Base-by-base conservation (phyloP, 2,329 filamentous ascomycete genomes). In the Neobulgaria alba region DNA sequence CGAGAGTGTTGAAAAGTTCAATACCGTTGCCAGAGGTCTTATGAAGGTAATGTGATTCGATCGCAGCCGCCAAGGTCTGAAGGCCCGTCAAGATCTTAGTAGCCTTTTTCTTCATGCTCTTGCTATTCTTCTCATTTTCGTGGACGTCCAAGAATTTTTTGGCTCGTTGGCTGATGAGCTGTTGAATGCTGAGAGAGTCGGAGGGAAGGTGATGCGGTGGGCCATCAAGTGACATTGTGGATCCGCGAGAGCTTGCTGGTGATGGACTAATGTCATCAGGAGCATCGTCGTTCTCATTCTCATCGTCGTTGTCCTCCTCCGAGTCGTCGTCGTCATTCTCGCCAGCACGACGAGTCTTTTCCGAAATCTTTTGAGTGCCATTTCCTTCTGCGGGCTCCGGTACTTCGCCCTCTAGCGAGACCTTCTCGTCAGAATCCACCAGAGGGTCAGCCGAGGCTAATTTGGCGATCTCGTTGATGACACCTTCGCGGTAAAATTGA, bases 401-500 rank as follows among this genome's bases (percentile, higher is more conserved):
- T 3, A 31, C 38, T 26, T 36, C 36, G 18, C 48, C 31, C 21
- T 54, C 51, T 17, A 46, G 37, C 7, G 48, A 39, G 10, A 45
- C 45, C 19, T 45, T n/a, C 9, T 55, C 51, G 7, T 7, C 12
- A 26, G 23, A 7, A 26, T 7, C 12, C 16, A 52, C 47, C 2
- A 36, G 26, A 9, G 51, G 36, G 19, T 50, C 42, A 23, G 31
- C 29, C 41, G 71, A 71, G 1, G 87, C 82, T 21, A 98, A 68
- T 57, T 88, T 90, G 20, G 79, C 73, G 38, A 98, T 93, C 60
- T 98, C 90, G 2, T 83, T 73, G 52, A 96, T 89, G 32, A 98
- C 92, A 26, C 92, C 92, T 64, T 98, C 93, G 0, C 92, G 85
- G 58, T 98, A 94, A 53, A 98, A 90, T 55, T 98, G 93, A 55